Evolutionary conservation across 176 grass and related monocot genomes (phyloP), one percentile per base, ranked within the genome.

Genomic region (Neostapfia colusana): DNA sequence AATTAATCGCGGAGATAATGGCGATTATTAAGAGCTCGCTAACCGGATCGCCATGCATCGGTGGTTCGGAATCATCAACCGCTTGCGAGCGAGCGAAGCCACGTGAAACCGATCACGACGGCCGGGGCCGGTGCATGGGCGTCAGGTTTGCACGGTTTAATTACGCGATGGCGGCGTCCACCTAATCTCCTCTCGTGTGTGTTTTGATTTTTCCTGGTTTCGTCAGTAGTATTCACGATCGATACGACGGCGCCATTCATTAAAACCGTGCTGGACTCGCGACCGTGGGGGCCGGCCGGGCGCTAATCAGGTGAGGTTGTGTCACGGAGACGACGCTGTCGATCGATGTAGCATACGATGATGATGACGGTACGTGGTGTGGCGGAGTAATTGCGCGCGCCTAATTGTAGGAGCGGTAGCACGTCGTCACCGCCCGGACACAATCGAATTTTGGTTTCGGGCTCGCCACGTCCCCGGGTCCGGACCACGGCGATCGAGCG

Each of bases 231-330:
- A 10, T 58, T 26, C 55, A 27, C 55, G 55, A 59, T 31, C 31
- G 7, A 14, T 14, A 57, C 10, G 54, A 57, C 25, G 21, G 10
- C 50, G 60, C n/a, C 0, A 25, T n/a, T 10, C 18, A 54, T 81
- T 65, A 82, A 54, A 62, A 23, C 0, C 0, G 8, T 4, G 3
- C 37, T 84, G 36, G 81, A 88, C 86, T 40, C 53, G 54, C 63
- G 21, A 53, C 75, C 63, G 80, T 79, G 80, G n/a, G n/a, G n/a
- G n/a, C n/a, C n/a, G n/a, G n/a, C n/a, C n/a, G n/a, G 75, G 80
- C 24, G 80, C 86, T 79, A 83, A 88, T 83, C 43, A 38, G 63
- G 63, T 34, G 81, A 83, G 69, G 86, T 69, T 74, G 81, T 74
- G 85, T 55, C 51, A 73, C 43, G 53, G 34, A 12, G 20, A 83